Evolutionary conservation across 768 basidiomycete species (phyloP).

Genomic region (Hortiboletus campestris): DNA sequence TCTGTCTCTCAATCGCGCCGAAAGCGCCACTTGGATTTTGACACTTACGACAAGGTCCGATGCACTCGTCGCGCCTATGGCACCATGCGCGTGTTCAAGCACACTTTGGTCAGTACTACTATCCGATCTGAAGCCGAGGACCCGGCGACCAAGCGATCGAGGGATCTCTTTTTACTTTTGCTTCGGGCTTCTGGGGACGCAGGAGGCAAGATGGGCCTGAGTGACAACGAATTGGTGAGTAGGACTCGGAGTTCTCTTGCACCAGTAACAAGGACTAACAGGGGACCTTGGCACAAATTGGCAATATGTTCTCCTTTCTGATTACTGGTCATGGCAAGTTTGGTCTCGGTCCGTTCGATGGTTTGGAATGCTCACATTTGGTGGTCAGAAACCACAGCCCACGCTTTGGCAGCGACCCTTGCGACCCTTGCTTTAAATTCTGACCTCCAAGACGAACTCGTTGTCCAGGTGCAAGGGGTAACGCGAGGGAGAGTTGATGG

Average conservation of each 20-base stretch:
- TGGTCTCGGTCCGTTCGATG: not conserved
- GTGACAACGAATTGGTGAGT: conserved; percentile 20
- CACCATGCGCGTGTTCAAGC: conserved; percentile 22
- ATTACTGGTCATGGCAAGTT: conserved; percentile 57
- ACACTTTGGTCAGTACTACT: conserved; percentile 3
- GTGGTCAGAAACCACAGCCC: conserved; percentile 33
- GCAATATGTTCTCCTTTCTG: conserved; percentile 50
- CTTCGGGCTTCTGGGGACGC: conserved; percentile 20
- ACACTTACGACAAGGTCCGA: conserved; percentile 13
- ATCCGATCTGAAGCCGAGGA: conserved; percentile 10
- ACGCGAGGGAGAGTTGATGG: conserved; percentile 18
- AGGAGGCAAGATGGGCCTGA: conserved; percentile 14
- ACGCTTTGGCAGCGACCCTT: conserved; percentile 33
- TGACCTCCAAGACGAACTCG: conserved; percentile 32
- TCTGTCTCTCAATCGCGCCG: not conserved
- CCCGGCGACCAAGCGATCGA: conserved; percentile 1
- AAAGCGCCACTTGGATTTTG: not conserved
- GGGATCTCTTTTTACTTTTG: conserved; percentile 22
- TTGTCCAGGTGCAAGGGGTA: conserved; percentile 29
- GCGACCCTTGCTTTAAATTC: conserved; percentile 31
- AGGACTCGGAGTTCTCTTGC: not conserved
- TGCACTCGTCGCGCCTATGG: conserved; percentile 22
- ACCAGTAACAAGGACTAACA: not conserved
- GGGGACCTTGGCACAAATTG: conserved; percentile 38
- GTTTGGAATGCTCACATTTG: not conserved